Evolutionary conservation across 352 stramenopile genomes (phyloP), one percentile per base, ranked within the genome.

Genomic region (Phytophthora agathidicida): DNA sequence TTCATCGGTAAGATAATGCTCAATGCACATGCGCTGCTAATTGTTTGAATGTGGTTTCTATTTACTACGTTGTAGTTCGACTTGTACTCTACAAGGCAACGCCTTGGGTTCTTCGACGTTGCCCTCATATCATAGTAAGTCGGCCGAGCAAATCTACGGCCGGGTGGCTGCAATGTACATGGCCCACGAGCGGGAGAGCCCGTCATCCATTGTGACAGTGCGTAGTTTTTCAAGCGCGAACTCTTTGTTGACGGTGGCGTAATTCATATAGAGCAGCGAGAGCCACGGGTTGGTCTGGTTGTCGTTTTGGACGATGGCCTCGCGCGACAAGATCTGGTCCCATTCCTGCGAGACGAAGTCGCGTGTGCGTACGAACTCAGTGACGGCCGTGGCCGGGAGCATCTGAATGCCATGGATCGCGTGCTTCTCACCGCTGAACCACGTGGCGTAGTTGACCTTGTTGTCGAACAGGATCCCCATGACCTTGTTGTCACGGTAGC

Each of bases 391-490:
- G 20, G 83, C 75, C 5, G 75, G 81, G 37, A 91, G 77, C 82
- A 91, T 91, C 52, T 91, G 82, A 52, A 91, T 91, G 41, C 82
- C 82, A 53, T 91, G 82, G 62, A 91, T 91, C 22, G 70, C 78
- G 56, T 88, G 75, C 53, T 85, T 86, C 55, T 89, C 77, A 2
- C 73, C 57, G 33, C 78, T 89, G 57, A 91, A 91, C 76, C 78
- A 91, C 17, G 78, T 88, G 14, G 79, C 68, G 51, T 91, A 92
- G 62, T 75, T 83, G 13, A 68, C 75, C 68, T 91, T 91, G 60
- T 91, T 91, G 53, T 91, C 81, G 48, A 83, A 81, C 17, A 90
- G 76, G 13, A 92, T 87, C 23, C 81, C 81, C 41, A 83, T 76
- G n/a, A 88, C 80, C 48, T 81, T 84, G 63, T 88, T 88, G 16